These are phyloP conservation scores for Plantago ovata DNA, from an alignment of 257 asterid genomes.

Conservation along the genomic window DNA sequence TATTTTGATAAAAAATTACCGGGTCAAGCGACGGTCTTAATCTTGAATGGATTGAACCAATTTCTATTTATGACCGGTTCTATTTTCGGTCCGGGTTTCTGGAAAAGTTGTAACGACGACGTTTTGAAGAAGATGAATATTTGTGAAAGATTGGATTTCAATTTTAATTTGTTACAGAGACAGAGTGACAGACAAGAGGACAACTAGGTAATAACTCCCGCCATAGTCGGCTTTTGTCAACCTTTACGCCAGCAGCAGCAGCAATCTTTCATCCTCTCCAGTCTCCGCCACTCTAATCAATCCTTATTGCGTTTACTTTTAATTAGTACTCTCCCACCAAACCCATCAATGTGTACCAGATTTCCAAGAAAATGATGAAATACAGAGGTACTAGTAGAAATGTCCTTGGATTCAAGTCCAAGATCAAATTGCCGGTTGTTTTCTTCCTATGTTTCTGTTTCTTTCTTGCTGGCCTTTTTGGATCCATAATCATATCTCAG, in stretches of 20 bases:
- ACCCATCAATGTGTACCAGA: not conserved
- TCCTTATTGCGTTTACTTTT: not conserved
- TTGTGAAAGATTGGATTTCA: no score
- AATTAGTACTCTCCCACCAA: no score
- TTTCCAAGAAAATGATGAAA: slow-evolving; percentile 27
- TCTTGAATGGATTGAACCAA: no score
- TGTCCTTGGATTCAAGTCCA: slow-evolving; percentile 23
- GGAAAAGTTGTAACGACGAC: no score
- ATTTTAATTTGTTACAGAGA: no score
- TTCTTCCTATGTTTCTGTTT: slow-evolving; percentile 44
- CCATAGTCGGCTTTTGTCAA: slow-evolving; percentile 22
- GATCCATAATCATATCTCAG: slow-evolving; percentile 44
- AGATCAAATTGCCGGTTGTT: slow-evolving; percentile 29
- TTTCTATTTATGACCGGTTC: no score
- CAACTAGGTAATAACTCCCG: slow-evolving; percentile 22
- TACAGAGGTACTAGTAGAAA: slow-evolving; percentile 36
- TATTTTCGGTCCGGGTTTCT: no score
- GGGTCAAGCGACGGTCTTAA: no score
- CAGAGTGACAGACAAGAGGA: no score
- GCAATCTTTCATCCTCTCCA: not conserved
- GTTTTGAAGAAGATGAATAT: no score
- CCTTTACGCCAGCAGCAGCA: slow-evolving; percentile 19
- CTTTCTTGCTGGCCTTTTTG: slow-evolving; percentile 50
- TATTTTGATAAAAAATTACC: no score
- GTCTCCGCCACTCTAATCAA: not conserved